Evolutionary conservation across 2,329 filamentous ascomycete genomes (phyloP).

Genomic region (Furcasterigmium furcatum): DNA sequence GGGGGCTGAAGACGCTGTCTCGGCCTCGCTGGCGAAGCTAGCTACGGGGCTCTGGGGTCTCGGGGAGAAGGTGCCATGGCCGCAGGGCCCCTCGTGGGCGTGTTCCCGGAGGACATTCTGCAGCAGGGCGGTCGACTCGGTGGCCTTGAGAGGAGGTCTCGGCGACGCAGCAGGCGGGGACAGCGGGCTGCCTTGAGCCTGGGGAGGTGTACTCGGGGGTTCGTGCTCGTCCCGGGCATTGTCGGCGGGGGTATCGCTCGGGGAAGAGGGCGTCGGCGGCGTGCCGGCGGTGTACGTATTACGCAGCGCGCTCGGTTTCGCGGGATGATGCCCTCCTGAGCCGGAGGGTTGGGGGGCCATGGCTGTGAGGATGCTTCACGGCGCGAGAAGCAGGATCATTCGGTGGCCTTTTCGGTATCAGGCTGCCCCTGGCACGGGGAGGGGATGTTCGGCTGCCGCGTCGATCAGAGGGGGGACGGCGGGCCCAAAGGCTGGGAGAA

Average conservation of each 20-base stretch:
- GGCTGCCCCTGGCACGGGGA: too few relatives aligned
- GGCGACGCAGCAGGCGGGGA: conserved; percentile 16
- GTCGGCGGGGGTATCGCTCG: neutral
- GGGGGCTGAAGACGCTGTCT: conserved; percentile 27
- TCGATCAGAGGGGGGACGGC: too few relatives aligned
- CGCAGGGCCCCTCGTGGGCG: conserved; percentile 50
- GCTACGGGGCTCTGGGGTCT: conserved; percentile 48
- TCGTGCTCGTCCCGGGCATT: conserved; percentile 11
- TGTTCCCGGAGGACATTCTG: conserved; percentile 26
- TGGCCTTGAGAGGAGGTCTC: conserved; percentile 15
- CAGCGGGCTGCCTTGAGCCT: conserved; percentile 14
- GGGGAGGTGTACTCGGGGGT: conserved; percentile 13
- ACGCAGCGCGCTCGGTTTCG: neutral
- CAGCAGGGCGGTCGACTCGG: conserved; percentile 52
- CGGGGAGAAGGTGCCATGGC: conserved; percentile 76
- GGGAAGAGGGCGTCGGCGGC: neutral
- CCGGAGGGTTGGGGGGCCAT: neutral
- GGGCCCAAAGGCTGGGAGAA: too few relatives aligned
- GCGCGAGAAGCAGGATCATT: conserved; percentile 7
- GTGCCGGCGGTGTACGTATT: conserved; percentile 1
- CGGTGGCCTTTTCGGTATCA: too few relatives aligned
- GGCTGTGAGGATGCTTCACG: neutral
- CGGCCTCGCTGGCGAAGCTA: conserved; percentile 25
- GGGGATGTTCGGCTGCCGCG: too few relatives aligned
- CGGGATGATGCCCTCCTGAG: neutral